Conservation (phyloP, 1,284 basidiomycete species). For the Sanghuangporus baumii region DNA sequence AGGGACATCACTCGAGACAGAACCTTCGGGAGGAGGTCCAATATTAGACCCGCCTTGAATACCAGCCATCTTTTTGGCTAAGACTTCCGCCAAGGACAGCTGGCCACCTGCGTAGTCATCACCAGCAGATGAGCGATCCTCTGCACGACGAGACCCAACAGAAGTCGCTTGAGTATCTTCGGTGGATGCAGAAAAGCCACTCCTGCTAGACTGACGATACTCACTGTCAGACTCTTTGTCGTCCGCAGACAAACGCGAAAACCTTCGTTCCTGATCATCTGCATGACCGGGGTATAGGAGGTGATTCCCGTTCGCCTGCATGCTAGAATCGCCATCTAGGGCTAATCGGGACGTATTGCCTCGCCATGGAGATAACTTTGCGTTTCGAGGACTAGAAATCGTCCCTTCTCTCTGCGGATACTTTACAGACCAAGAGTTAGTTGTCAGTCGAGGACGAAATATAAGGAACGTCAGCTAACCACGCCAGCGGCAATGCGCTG, state of each 20-base stretch:
- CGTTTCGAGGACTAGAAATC: conserved; percentile 57
- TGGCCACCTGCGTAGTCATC: conserved; percentile 18
- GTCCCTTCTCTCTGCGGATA: conserved; percentile 51
- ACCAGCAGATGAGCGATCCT: conserved; percentile 27
- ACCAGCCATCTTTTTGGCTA: conserved; percentile 15
- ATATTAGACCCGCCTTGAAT: background rate
- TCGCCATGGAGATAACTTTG: conserved; percentile 58
- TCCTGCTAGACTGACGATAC: conserved; percentile 45
- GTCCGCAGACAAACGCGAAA: conserved; percentile 25
- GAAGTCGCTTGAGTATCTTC: conserved; percentile 54
- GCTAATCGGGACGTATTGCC: conserved; percentile 30
- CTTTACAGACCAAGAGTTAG: conserved; percentile 27
- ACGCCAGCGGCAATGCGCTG: conserved; percentile 73
- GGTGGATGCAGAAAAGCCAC: conserved; percentile 41
- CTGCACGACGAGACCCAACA: conserved; percentile 40
- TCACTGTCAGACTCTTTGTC: conserved; percentile 55
- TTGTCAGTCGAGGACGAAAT: background rate
- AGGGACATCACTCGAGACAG: background rate
- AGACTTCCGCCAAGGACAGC: conserved; percentile 11
- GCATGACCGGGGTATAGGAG: conserved; percentile 39
- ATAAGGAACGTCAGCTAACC: conserved; percentile 35
- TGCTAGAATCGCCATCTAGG: conserved; percentile 23
- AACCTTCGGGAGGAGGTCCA: background rate
- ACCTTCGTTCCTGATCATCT: conserved; percentile 33
- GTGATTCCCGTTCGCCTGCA: conserved; percentile 35